phyloP scores from a whole-genome alignment of 1,284 basidiomycete genomes.

The Boletellus sp. region DNA sequence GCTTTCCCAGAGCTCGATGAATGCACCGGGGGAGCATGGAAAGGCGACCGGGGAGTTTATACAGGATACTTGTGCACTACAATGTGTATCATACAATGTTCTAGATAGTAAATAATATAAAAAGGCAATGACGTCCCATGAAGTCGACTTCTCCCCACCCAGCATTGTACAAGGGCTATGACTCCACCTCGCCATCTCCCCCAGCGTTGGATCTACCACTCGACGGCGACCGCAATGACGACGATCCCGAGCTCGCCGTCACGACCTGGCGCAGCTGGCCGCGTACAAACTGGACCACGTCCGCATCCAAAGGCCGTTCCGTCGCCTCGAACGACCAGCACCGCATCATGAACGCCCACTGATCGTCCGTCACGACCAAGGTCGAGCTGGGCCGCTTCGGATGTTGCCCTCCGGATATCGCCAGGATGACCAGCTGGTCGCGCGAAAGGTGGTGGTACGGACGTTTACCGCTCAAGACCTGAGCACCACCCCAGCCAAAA shows the following conservation, averaged over 20 bases:
- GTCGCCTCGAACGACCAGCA: conserved; percentile 17
- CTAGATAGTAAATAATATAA: too few species aligned
- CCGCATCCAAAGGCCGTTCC: conserved; percentile 15
- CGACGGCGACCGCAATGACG: not conserved
- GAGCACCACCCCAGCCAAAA: too few species aligned
- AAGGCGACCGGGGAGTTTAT: too few species aligned
- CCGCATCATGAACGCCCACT: conserved; percentile 20
- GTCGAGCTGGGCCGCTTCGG: conserved; percentile 18
- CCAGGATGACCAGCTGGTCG: conserved; percentile 19
- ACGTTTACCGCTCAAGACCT: conserved; percentile 25
- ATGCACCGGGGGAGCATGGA: too few species aligned
- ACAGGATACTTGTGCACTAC: too few species aligned
- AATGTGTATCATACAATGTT: too few species aligned
- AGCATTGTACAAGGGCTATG: too few species aligned
- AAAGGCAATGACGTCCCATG: too few species aligned
- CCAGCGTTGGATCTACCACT: too few species aligned
- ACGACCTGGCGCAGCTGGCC: conserved; percentile 13
- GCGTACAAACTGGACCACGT: conserved; percentile 14
- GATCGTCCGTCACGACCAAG: conserved; percentile 15
- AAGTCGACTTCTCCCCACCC: too few species aligned
- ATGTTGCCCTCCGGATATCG: conserved; percentile 12
- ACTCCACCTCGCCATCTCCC: too few species aligned
- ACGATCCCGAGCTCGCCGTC: not conserved
- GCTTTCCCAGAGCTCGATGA: too few species aligned
- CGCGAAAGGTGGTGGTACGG: conserved; percentile 21